These are phyloP conservation scores for Trifolium fragiferum DNA, from an alignment of 306 rosid species.

Conservation along the genomic window DNA sequence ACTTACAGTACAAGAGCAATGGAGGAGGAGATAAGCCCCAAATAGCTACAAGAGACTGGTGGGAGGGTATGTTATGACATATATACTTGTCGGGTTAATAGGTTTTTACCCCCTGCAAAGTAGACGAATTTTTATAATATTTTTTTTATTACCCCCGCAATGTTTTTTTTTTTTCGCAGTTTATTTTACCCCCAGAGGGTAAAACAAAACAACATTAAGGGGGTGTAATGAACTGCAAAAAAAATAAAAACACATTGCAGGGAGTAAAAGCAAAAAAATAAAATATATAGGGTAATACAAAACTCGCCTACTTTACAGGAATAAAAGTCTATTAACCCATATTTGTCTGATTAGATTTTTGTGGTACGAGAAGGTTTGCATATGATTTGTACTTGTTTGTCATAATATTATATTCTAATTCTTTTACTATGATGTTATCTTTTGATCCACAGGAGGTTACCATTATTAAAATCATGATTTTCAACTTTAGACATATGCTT, in stretches of 20 bases:
- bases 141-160: no score
- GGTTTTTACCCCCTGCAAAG: no score
- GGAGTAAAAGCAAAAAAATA: no score
- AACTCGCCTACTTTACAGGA: no score
- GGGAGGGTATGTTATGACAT: slow-evolving; percentile 66
- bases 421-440: slow-evolving; percentile 29
- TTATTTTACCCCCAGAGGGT: no score
- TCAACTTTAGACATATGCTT: slow-evolving; percentile 35
- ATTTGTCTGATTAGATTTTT: slow-evolving; percentile 3
- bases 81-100: slow-evolving; percentile 5
- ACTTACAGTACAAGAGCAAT: slow-evolving; percentile 56
- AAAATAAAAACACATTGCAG: no score
- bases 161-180: no score
- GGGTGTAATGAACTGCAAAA: no score
- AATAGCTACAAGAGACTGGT: slow-evolving; percentile 84
- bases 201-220: no score
- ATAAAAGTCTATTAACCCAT: no score
- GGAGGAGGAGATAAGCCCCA: slow-evolving; percentile 62
- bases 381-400: slow-evolving; percentile 13
- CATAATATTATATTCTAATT: slow-evolving; percentile 36
- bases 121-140: no score
- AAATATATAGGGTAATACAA: no score
- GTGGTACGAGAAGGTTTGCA: slow-evolving; percentile 7
- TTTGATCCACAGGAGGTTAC: slow-evolving; percentile 64
- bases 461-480: slow-evolving; percentile 61